Evolutionary conservation across 805 yeast genomes (phyloP), one percentile per base, ranked within the genome.

Genomic region (Suhomyces sp.): DNA sequence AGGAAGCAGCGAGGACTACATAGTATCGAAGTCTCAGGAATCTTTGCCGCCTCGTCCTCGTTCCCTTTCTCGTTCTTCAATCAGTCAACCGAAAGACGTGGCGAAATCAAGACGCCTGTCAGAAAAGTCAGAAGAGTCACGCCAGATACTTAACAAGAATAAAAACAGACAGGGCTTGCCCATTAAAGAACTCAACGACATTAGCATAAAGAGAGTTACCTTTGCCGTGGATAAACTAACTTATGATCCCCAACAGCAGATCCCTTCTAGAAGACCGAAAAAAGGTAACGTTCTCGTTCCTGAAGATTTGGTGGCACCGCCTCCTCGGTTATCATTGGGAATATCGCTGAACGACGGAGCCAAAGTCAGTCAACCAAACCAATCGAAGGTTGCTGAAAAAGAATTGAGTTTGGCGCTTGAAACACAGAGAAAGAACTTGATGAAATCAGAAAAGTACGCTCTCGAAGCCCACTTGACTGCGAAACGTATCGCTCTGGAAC

Each of bases 391-490:
- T 53, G 68, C 79, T 39, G 78, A 77, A 39, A 73, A 73, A 35
- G 84, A 84, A 49, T 67, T 86, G 48, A 72, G 71, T 44, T 54
- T 75, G 39, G 91, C 91, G 0, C 59, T 81, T n/a, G 87, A 83
- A 21, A 75, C 81, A 17, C 87, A 85, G 55, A 75, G 68, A 37
- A 63, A 72, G 47, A 82, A 86, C 1, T 59, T 79, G 17, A 65
- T 77, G 22, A 91, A 86, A 61, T 82, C 92, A 1, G 82, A 79
- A 27, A 83, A 80, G 54, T 93, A 86, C 68, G 89, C 90, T 2
- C 79, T 81, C 47, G 93, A 87, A 61, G 93, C 94, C 0, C 89
- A 87, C 66, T 63, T 73, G 29, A 81, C 89, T 3, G 96, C 93
- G 1, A 79, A 80, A 56, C 72, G 87, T 61, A 80, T 86, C 41